Base-by-base conservation (phyloP, 2,329 filamentous ascomycete species). In the Dactylellina haptotyla region DNA sequence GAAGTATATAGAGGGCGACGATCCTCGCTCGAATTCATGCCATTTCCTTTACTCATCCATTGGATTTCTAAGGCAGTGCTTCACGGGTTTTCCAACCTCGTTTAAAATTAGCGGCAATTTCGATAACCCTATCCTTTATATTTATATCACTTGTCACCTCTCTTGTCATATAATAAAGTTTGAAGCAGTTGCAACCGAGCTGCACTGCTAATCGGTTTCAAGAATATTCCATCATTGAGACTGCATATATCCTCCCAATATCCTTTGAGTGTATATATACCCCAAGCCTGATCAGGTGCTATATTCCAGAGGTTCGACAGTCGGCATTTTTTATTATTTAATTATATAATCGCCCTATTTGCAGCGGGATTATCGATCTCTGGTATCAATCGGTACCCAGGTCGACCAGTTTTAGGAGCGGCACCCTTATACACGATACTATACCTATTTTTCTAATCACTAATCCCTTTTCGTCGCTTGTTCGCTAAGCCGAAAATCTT, bases 1-100 rank as follows among this genome's bases (percentile, higher is more conserved):
- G 34, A 43, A 10, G 32, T 57, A 41, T 57, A 57, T 57, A 57
- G 37, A 57, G 53, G 37, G 37, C 37, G 37, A 43, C 32, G 53
- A 57, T 57, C 53, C 53, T 28, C 20, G 20, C 16, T 37, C 20
- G 5, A 39, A 54, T 37, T 54, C 50, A 14, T 39, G 32, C 18
- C n/a, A n/a, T n/a, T 30, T 46, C 18, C 12, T 20, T 43, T 28
- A 20, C 43, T 23, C 28, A 32, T 57, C 30, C 53, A 43, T 43
- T 23, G 30, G 53, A 26, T 26, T 37, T 34, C 14, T 30, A 4
- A 28, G 46, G 5, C n/a, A 16, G 9, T 25, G 43, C 16, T 46
- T 34, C 14, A 12, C 28, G 25, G 14, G 26, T 10, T 53, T 53
- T 28, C 30, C 30, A 14, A 4, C 39, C 16, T 34, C 14, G 5